Evolutionary conservation across 2,329 filamentous ascomycete genomes (phyloP).

Genomic region (Thielaviopsis ethacetica): DNA sequence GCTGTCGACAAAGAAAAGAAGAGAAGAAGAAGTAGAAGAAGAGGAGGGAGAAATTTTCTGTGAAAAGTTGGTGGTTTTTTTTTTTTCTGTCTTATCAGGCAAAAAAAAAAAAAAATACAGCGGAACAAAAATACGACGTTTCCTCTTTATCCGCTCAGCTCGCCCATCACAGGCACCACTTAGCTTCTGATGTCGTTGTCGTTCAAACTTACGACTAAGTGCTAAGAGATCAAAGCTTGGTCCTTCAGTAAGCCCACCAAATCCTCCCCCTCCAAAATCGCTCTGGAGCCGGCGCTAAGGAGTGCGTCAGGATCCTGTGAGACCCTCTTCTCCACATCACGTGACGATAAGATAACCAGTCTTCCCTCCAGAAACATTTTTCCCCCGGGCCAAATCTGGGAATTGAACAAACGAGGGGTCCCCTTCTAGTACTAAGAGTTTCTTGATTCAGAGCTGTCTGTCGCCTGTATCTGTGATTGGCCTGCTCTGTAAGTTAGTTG

Average conservation of each 20-base stretch:
- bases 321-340: constrained; percentile 4
- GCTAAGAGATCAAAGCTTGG: neutral
- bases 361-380: neutral
- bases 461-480: neutral
- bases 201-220: neutral
- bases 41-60: neutral
- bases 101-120: neutral
- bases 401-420: neutral
- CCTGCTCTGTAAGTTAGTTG: neutral
- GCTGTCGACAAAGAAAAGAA: neutral
- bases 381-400: neutral
- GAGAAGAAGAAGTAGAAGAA: neutral
- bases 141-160: neutral
- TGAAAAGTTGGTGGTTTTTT: too few species aligned
- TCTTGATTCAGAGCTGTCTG: neutral
- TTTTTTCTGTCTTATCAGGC: neutral
- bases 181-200: too few species aligned
- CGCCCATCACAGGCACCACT: neutral
- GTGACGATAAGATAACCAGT: constrained; percentile 6
- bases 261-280: neutral
- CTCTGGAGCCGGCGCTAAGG: neutral
- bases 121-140: neutral
- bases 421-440: neutral
- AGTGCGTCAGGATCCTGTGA: neutral
- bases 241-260: neutral